These are phyloP conservation scores for Acmispon strigosus DNA, from an alignment of 306 rosid genomes.

Conservation along the genomic window DNA sequence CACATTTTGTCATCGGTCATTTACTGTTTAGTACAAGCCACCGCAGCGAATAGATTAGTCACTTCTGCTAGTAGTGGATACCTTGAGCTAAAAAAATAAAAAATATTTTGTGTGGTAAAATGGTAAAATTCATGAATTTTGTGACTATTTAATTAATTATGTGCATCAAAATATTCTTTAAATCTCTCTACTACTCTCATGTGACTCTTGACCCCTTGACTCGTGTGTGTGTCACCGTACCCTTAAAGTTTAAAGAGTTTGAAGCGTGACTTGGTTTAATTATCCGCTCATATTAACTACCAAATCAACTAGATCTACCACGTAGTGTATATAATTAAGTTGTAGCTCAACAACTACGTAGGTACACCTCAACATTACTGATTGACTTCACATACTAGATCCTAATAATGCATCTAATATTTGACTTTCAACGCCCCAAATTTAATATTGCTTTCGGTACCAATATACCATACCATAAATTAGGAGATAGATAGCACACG, in stretches of 20 bases:
- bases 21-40: too few species aligned
- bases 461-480: background rate
- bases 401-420: background rate
- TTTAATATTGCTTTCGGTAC: background rate
- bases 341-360: slow-evolving; percentile 25
- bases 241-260: background rate
- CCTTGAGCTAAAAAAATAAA: too few species aligned
- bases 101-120: too few species aligned
- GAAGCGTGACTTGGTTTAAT: slow-evolving; percentile 29
- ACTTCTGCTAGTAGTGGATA: too few species aligned
- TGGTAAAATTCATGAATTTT: too few species aligned
- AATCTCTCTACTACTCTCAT: background rate
- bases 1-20: too few species aligned
- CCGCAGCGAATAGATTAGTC: too few species aligned
- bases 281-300: slow-evolving; percentile 8
- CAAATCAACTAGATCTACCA: slow-evolving; percentile 23
- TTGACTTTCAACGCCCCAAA: slow-evolving; percentile 12
- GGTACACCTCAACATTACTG: background rate
- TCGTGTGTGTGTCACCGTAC: background rate
- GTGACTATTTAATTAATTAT: background rate
- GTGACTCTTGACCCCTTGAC: background rate
- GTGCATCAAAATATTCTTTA: background rate
- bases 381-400: slow-evolving; percentile 5
- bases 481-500: background rate
- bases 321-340: slow-evolving; percentile 15